These are phyloP conservation scores for Cochlearia excelsa DNA, from an alignment of 345 rosid species.

Conservation along the genomic window DNA sequence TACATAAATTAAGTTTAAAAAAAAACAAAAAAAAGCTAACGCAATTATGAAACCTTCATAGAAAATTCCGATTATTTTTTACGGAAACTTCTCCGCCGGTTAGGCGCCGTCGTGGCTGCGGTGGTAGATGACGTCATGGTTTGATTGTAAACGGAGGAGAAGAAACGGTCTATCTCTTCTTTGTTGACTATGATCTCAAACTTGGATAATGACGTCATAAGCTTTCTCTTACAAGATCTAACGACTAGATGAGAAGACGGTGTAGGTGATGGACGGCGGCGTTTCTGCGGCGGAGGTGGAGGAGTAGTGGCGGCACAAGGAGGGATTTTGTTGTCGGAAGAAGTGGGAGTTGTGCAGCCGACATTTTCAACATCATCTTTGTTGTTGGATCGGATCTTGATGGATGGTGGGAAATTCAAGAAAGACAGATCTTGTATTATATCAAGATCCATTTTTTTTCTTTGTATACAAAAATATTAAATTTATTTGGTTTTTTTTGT, in stretches of 20 bases:
- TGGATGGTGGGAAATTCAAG: constrained; percentile 35
- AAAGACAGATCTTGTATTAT: constrained; percentile 33
- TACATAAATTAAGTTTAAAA: constrained; percentile 19
- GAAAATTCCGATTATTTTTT: not conserved
- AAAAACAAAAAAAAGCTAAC: constrained; percentile 20
- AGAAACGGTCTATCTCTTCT: constrained; percentile 35
- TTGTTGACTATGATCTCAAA: constrained; percentile 28
- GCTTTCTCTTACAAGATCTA: constrained; percentile 39
- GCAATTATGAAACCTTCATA: constrained; percentile 26
- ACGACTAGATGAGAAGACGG: constrained; percentile 14
- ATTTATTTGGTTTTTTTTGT: constrained; percentile 17
- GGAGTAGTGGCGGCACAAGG: constrained; percentile 34
- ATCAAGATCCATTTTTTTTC: constrained; percentile 31
- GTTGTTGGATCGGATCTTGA: constrained; percentile 33
- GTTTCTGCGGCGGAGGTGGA: constrained; percentile 38
- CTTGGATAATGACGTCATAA: constrained; percentile 29
- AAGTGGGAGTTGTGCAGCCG: constrained; percentile 38
- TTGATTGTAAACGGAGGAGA: constrained; percentile 32
- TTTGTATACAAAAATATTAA: not conserved
- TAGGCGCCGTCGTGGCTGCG: constrained; percentile 3
- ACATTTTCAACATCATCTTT: constrained; percentile 20
- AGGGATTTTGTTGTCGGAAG: constrained; percentile 38
- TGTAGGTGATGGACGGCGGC: constrained; percentile 10
- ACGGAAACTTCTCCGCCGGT: constrained; percentile 31
- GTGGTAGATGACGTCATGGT: constrained; percentile 16